Base-by-base conservation (phyloP, 306 rosid species). In the Boehmeria nivea region DNA sequence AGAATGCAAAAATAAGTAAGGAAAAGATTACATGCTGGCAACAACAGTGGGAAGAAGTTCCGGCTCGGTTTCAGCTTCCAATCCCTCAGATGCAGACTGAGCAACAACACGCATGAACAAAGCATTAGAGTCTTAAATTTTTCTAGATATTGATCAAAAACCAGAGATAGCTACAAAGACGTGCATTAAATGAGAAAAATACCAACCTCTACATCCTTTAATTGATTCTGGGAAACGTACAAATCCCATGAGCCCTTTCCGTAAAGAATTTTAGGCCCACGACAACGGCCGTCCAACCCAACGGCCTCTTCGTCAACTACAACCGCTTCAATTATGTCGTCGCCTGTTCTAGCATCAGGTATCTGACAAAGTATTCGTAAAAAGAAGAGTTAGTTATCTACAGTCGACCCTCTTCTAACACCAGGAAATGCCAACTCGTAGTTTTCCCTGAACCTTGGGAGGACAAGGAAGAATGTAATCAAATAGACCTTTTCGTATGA, bases 231-330 rank as follows among this genome's bases (percentile, higher is more conserved):
- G 1, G 82, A 77, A 67, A 83, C 83, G 68, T 84, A 81, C 18
- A 63, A 64, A 69, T 85, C 95, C 75, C 85, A 68, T 36, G 99
- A 81, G 12, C 80, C 96, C 24, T 76, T 71, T 12, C 95, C 94
- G 46, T 81, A 73, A 33, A 91, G 89, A 76, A 91, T 83, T 82
- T 91, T 85, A 17, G 96, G 95, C 17, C 93, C 96, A 52, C 51
- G 47, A 51, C 82, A 76, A 1, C 6, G 21, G 34, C 74, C 71
- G 45, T 74, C 79, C 1, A 33, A 43, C 38, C 76, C 99, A 50
- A 91, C 65, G 1, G 93, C 83, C 51, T 87, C 95, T 73, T 91
- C 99, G 60, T 87, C 99, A 8, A 91, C 86, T 5, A 84, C 78
- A 19, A 77, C 96, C 1, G 85, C 99, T 2, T 91, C 94, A 23